Evolutionary conservation across 169 alveolate genomes (phyloP).

Genomic region (Plasmodium vivax): DNA sequence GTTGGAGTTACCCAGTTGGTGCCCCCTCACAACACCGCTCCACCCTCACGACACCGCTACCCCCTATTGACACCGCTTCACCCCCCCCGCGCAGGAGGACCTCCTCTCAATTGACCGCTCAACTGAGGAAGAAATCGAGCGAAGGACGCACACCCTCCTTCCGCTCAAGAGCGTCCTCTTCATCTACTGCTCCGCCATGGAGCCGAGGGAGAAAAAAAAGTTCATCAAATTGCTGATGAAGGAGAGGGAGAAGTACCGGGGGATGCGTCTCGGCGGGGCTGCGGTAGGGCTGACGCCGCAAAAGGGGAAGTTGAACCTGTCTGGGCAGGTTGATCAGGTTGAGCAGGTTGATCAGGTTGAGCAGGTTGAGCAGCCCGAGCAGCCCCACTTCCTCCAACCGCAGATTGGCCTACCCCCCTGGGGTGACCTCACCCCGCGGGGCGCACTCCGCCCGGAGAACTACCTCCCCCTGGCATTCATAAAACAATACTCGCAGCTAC

Average conservation of each 20-base stretch:
- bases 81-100: background rate
- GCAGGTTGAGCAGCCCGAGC: background rate
- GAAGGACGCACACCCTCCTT: background rate
- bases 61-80: too few species aligned
- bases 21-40: background rate
- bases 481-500: background rate
- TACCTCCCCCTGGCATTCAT: background rate
- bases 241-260: background rate
- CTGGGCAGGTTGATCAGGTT: background rate
- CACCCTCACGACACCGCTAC: background rate
- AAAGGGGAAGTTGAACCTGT: background rate
- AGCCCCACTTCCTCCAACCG: too few species aligned
- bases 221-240: conserved; percentile 23
- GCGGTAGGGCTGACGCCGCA: background rate
- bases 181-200: conserved; percentile 9
- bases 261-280: background rate
- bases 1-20: background rate
- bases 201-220: background rate
- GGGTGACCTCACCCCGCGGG: background rate
- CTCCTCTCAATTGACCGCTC: background rate
- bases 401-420: background rate
- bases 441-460: background rate
- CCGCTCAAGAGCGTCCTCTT: conserved; percentile 10
- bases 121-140: background rate
- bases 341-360: background rate